phyloP scores from a whole-genome alignment of 495 filamentous ascomycete species.

The Cercophora scortea region DNA sequence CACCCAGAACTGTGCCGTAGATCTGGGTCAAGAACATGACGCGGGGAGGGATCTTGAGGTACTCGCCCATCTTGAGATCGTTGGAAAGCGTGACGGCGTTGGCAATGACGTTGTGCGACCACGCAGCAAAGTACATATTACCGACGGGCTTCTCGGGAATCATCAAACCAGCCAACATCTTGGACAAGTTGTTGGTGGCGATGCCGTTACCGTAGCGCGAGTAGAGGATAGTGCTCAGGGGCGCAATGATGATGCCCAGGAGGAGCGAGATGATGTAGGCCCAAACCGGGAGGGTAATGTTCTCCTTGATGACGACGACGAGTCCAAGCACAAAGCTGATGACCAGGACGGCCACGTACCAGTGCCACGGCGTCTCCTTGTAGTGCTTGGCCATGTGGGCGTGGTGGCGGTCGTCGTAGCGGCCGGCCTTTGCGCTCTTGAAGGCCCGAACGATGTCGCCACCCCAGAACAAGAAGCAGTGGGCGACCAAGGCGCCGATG shows the following conservation, averaged over 20 bases:
- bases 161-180: constrained; percentile 28
- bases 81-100: constrained; percentile 21
- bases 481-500: constrained; percentile 13
- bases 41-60: constrained; percentile 31
- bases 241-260: constrained; percentile 23
- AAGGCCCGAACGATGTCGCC: constrained; percentile 7
- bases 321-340: constrained; percentile 43
- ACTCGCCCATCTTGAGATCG: constrained; percentile 28
- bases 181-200: constrained; percentile 30
- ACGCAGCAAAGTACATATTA: constrained; percentile 31
- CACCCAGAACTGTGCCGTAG: constrained; percentile 33
- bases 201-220: constrained; percentile 30
- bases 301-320: constrained; percentile 30
- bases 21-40: constrained; percentile 36
- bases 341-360: constrained; percentile 42
- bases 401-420: constrained; percentile 15
- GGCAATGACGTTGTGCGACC: constrained; percentile 13
- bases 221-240: constrained; percentile 25
- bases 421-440: constrained; percentile 9
- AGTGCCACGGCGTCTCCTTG: constrained; percentile 47
- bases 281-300: constrained; percentile 47
- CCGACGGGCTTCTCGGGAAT: constrained; percentile 28
- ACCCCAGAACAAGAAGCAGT: constrained; percentile 18
- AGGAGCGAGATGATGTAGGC: constrained; percentile 46
- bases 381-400: constrained; percentile 34